Base-by-base conservation (phyloP, 345 rosid genomes). In the Gossypium sturtianum region DNA sequence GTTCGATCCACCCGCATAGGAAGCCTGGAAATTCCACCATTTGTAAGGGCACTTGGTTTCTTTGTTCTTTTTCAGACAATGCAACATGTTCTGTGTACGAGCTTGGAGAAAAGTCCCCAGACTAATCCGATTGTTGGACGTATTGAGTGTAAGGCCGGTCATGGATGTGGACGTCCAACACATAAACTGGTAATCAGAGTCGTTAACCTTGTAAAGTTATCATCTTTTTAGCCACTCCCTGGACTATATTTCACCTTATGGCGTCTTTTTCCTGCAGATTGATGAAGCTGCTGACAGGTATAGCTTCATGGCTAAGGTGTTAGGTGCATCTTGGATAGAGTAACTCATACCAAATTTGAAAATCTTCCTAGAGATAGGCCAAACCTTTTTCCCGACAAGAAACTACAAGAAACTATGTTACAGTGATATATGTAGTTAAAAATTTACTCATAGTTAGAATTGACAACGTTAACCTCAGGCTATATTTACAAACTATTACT, bases 101-200 rank as follows among this genome's bases (percentile, higher is more conserved):
- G 97, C 83, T 69, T 90, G 83, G 88, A 91, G 78, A 87, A 85
- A 16, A 90, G 91, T 80, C 97, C 88, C 5, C 98, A 95, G 83
- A 93, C 88, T 60, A 95, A 93, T 78, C 98, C 96, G 6, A 81
- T 95, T 9, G 82, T 95, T 12, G 96, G 93, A 66, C 93, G 91
- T 41, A 93, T 95, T 7, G 99, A 95, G 72, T 52, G 73, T 52
- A 70, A 70, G 73, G 73, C 73, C 45, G 91, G 94, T 64, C 91
- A 89, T 75, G 94, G 94, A 12, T 89, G 84, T 1, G 94, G 91
- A 48, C 90, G 91, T 51, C 90, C 94, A 15, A 89, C 90, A 12
- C 62, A 86, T 69, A 89, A 89, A 80, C 56, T 71, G 82, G 91
- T 89, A 84, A 73, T 15, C 23, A 47, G 38, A 57, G 12, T 43